Evolutionary conservation across 78 protist species (phyloP).

Genomic region (Monosiga brevicollis): DNA sequence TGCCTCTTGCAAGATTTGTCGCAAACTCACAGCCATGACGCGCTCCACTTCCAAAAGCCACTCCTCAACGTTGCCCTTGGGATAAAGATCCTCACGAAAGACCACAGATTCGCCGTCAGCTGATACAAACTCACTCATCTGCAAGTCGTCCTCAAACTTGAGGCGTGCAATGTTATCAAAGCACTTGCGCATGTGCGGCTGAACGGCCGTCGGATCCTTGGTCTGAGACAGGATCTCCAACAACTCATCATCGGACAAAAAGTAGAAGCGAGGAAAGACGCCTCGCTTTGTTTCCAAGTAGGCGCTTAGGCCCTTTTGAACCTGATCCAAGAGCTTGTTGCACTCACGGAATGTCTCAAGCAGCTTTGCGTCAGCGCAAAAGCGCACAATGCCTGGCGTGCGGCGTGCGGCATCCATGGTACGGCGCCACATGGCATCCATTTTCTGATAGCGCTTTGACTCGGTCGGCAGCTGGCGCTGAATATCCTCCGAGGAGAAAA

Average conservation of each 20-base stretch:
- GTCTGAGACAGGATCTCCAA: constrained; percentile 48
- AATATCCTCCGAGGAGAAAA: constrained; percentile 65
- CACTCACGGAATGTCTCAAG: constrained; percentile 34
- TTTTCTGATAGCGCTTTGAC: constrained; percentile 3
- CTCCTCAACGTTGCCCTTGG: constrained; percentile 62
- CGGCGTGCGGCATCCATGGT: neutral
- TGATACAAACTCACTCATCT: constrained; percentile 31
- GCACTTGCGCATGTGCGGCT: constrained; percentile 53
- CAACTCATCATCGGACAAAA: constrained; percentile 22
- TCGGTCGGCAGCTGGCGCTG: constrained; percentile 60
- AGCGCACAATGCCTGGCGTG: neutral
- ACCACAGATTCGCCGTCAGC: constrained; percentile 62
- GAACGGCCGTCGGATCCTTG: constrained; percentile 47
- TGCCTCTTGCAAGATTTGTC: neutral
- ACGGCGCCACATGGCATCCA: constrained; percentile 13
- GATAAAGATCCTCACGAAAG: no score
- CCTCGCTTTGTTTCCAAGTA: constrained; percentile 11
- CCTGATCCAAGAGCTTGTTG: neutral
- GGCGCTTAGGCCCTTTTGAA: neutral
- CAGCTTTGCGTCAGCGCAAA: neutral
- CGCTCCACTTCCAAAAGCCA: constrained; percentile 56
- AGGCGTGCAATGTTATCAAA: constrained; percentile 38
- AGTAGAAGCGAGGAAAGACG: constrained; percentile 53
- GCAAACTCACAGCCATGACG: constrained; percentile 40
- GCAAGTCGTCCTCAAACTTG: constrained; percentile 16